Evolutionary conservation across 2,329 filamentous ascomycete species (phyloP), one percentile per base, ranked within the genome.

Genomic region (Decorospora gaudefroyi): DNA sequence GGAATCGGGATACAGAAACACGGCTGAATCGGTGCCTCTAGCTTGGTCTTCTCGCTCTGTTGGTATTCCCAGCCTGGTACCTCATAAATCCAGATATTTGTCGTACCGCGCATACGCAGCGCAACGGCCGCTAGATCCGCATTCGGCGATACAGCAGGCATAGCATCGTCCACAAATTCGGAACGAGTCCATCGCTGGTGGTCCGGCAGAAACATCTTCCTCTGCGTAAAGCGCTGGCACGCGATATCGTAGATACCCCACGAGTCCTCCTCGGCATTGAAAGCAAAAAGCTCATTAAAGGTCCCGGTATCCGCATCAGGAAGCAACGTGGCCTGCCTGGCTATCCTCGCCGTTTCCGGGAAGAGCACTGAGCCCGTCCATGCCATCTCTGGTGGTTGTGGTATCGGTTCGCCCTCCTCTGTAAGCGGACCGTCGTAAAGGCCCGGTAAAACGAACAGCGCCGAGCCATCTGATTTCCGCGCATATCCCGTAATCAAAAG

Each of bases 321-420:
- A 23, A 73, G 59, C 1, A 73, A 49, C 9, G 67, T 67, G 2
- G 70, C 70, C 42, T 72, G 70, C 10, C 68, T 58, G 16, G 69
- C 70, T 37, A 68, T 67, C 23, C 59, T 62, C 11, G 67, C 59
- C 9, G 63, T 70, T 45, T 72, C 69, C 1, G 70, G 70, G 30
- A 73, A 73, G n/a, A 73, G 62, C 18, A 73, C 65, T 19, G 67
- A 67, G 16, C 63, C 64, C 0, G 70, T 72, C 70, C 70, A 72
- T 1, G 67, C 65, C 2, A 59, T 48, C 18, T 71, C 68, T 7
- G 65, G 68, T 2, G 67, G 50, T 29, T 67, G 65, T 3, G 67
- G 63, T 6, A 70, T 63, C 1, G 67, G 68, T 13, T 63, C 66
- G n/a, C 68, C 69, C 38, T 72, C 70, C 16, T 72, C 69, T 31